These are phyloP conservation scores for Pythium folliculosum DNA, from an alignment of 352 stramenopile species.

Conservation along the genomic window DNA sequence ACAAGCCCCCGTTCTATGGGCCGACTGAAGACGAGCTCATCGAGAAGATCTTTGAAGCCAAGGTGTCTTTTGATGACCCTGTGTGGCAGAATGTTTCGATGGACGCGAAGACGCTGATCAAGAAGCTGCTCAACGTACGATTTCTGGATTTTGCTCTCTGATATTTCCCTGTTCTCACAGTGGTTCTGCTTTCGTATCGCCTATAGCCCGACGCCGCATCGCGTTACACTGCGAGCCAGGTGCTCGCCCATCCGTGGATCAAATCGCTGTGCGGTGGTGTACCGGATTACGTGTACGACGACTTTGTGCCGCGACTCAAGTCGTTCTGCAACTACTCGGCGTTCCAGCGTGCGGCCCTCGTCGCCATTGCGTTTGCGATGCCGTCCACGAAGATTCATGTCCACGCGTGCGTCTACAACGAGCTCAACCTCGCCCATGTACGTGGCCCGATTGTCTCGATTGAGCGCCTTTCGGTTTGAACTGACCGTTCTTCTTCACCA, in stretches of 20 bases:
- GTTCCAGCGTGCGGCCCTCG: conserved; percentile 58
- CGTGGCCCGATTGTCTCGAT: not conserved
- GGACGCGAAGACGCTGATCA: conserved; percentile 72
- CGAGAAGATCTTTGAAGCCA: conserved; percentile 71
- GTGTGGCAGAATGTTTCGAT: conserved; percentile 59
- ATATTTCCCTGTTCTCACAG: not conserved
- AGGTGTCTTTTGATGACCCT: conserved; percentile 51
- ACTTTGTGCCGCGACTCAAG: conserved; percentile 65
- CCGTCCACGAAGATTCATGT: conserved; percentile 51
- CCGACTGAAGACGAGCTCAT: conserved; percentile 72
- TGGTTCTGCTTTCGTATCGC: not conserved
- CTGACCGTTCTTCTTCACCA: too few relatives aligned
- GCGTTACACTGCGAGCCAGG: conserved; percentile 63
- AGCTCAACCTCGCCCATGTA: conserved; percentile 75
- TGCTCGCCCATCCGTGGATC: conserved; percentile 75
- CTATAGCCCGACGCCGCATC: conserved; percentile 46
- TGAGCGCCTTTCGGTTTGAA: too few relatives aligned
- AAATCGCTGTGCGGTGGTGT: conserved; percentile 50
- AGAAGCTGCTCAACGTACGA: conserved; percentile 69
- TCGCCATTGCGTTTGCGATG: conserved; percentile 75
- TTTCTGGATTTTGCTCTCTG: not conserved
- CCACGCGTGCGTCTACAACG: conserved; percentile 74
- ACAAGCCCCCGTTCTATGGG: conserved; percentile 68
- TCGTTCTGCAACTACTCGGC: conserved; percentile 69
- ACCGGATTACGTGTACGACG: conserved; percentile 52